These are phyloP conservation scores for Pseudogymnoascus sp. DNA, from an alignment of 2,329 filamentous ascomycete genomes.

Conservation along the genomic window DNA sequence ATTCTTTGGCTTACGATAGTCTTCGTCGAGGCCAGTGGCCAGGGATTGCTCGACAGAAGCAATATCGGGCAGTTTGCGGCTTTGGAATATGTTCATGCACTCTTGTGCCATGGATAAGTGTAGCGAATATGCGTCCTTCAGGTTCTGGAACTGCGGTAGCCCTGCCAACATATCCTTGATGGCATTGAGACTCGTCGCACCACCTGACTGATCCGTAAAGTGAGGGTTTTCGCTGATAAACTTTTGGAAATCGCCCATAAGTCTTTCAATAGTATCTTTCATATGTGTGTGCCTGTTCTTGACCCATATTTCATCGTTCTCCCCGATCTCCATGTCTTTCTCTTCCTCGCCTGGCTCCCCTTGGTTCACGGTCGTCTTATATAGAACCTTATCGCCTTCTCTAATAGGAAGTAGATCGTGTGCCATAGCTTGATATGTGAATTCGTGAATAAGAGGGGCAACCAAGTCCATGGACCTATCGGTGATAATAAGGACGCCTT, in stretches of 20 bases:
- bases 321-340: conserved; percentile 84
- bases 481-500: conserved; percentile 75
- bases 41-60: conserved; percentile 84
- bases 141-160: conserved; percentile 86
- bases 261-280: conserved; percentile 92
- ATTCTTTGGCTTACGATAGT: conserved; percentile 84
- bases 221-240: conserved; percentile 89
- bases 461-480: conserved; percentile 89
- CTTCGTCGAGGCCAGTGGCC: conserved; percentile 87
- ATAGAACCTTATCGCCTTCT: conserved; percentile 82
- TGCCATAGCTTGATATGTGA: conserved; percentile 98
- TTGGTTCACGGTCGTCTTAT: conserved; percentile 70
- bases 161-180: conserved; percentile 97
- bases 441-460: conserved; percentile 85
- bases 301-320: conserved; percentile 91
- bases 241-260: conserved; percentile 85
- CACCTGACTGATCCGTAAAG: conserved; percentile 66
- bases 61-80: conserved; percentile 75
- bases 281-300: conserved; percentile 92
- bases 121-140: conserved; percentile 89
- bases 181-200: conserved; percentile 70
- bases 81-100: conserved; percentile 88
- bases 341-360: conserved; percentile 61
- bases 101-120: conserved; percentile 96
- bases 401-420: conserved; percentile 84